A percentile compares a stretch with the other conserved stretches of the same genome.
phyloP scores from a whole-genome alignment of 2,329 filamentous ascomycete species.

The Calonectria henricotiae region DNA sequence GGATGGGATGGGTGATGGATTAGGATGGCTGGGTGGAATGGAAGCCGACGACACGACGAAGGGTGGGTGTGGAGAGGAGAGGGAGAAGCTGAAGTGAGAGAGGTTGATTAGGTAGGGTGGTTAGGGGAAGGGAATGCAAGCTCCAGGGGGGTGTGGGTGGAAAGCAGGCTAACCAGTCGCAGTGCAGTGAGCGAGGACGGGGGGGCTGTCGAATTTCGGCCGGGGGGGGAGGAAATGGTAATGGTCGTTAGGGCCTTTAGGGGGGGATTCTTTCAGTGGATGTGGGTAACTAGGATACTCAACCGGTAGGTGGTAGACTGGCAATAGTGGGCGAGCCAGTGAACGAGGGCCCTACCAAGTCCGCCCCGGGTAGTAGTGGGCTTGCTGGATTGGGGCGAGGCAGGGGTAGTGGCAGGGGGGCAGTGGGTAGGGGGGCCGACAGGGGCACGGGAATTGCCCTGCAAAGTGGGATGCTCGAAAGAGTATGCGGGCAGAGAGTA shows the following conservation, averaged over 20 bases:
- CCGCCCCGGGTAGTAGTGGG: conserved; percentile 37
- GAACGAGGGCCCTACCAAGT: conserved; percentile 32
- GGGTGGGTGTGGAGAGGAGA: conserved; percentile 57
- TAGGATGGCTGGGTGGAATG: conserved; percentile 47
- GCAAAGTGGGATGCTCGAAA: conserved; percentile 12
- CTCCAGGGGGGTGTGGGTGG: conserved; percentile 51
- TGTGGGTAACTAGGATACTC: conserved; percentile 35
- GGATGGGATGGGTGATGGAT: conserved; percentile 35
- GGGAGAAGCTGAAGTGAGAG: conserved; percentile 50
- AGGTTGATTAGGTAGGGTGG: conserved; percentile 49
- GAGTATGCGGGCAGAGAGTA: background rate
- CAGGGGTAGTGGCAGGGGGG: conserved; percentile 32
- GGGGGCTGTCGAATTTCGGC: conserved; percentile 44
- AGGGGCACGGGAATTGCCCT: conserved; percentile 36
- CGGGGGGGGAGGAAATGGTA: conserved; percentile 24
- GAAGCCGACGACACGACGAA: conserved; percentile 51
- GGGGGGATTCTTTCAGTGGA: conserved; percentile 35
- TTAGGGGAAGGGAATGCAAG: conserved; percentile 54
- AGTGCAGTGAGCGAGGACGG: conserved; percentile 42
- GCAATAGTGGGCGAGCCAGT: conserved; percentile 25
- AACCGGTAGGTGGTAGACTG: conserved; percentile 24
- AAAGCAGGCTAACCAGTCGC: conserved; percentile 48
- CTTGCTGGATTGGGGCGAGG: conserved; percentile 28
- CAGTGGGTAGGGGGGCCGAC: conserved; percentile 12
- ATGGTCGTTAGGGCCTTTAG: conserved; percentile 30